Evolutionary conservation across 305 asterid genomes (phyloP).

Genomic region (Andrographis paniculata): DNA sequence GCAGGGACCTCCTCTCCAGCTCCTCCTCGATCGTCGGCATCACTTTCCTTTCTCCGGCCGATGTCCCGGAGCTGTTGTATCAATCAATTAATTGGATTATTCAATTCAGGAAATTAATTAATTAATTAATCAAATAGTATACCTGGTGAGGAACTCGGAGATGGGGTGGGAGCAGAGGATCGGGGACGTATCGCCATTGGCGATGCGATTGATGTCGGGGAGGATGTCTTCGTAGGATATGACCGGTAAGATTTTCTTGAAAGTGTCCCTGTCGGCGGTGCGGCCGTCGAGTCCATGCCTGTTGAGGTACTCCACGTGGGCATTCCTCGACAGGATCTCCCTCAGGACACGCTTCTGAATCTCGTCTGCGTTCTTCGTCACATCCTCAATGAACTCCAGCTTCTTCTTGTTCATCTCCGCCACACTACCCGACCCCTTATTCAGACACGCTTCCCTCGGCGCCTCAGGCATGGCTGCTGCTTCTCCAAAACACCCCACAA

Average conservation of each 20-base stretch:
- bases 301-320: slow-evolving; percentile 34
- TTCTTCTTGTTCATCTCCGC: slow-evolving; percentile 23
- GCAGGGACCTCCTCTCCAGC: background rate
- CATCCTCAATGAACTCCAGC: slow-evolving; percentile 38
- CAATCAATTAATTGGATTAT: no score
- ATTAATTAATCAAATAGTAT: background rate
- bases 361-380: slow-evolving; percentile 32
- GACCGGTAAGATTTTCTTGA: slow-evolving; percentile 37
- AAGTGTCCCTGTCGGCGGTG: slow-evolving; percentile 27
- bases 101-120: background rate
- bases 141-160: slow-evolving; percentile 49
- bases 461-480: slow-evolving; percentile 40
- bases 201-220: slow-evolving; percentile 35
- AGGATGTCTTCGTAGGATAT: slow-evolving; percentile 38
- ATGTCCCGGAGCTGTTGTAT: background rate
- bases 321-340: slow-evolving; percentile 35
- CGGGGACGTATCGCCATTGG: slow-evolving; percentile 39
- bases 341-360: slow-evolving; percentile 29
- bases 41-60: slow-evolving; percentile 1
- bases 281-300: slow-evolving; percentile 33
- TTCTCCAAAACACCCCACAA: no score
- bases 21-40: background rate
- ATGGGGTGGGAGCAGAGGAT: slow-evolving; percentile 40
- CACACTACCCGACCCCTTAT: slow-evolving; percentile 9
- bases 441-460: slow-evolving; percentile 20